phyloP scores from a whole-genome alignment of 2,329 filamentous ascomycete genomes.

The Balansia obtecta region DNA sequence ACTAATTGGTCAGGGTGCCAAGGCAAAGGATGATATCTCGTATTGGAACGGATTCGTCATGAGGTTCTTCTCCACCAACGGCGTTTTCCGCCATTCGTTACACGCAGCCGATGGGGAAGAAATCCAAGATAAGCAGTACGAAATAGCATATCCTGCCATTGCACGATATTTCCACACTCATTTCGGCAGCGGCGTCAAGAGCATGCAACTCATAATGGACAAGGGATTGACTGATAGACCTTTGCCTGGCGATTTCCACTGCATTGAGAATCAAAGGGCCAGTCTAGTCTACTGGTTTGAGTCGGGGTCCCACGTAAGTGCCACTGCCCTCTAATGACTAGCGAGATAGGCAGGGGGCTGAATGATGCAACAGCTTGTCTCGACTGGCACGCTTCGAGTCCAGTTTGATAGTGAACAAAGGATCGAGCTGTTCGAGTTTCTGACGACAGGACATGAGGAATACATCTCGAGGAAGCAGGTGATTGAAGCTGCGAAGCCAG shows the following conservation, averaged over 20 bases:
- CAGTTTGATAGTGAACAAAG: slow-evolving; percentile 69
- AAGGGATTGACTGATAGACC: slow-evolving; percentile 43
- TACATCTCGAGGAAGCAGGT: slow-evolving; percentile 61
- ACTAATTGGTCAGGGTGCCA: slow-evolving; percentile 31
- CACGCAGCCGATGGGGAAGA: slow-evolving; percentile 44
- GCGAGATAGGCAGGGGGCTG: not conserved
- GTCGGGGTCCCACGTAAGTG: slow-evolving; percentile 65
- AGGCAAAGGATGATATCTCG: slow-evolving; percentile 52
- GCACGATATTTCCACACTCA: slow-evolving; percentile 84
- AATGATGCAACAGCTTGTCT: slow-evolving; percentile 49
- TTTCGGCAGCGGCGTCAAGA: slow-evolving; percentile 74
- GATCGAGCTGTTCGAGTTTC: slow-evolving; percentile 76
- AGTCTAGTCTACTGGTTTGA: slow-evolving; percentile 85
- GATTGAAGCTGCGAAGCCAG: slow-evolving; percentile 47
- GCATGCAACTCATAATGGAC: slow-evolving; percentile 77
- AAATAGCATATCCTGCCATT: slow-evolving; percentile 70
- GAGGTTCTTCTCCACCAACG: slow-evolving; percentile 67
- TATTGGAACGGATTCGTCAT: slow-evolving; percentile 74
- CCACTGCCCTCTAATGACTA: not conserved
- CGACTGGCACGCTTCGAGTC: slow-evolving; percentile 63
- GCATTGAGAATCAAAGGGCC: slow-evolving; percentile 63
- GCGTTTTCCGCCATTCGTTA: slow-evolving; percentile 65
- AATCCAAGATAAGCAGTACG: slow-evolving; percentile 63
- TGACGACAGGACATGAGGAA: slow-evolving; percentile 66
- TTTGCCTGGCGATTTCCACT: slow-evolving; percentile 51